Percentiles rank a stretch among this genome's conserved stretches.
phyloP scores from a whole-genome alignment of 169 alveolate genomes.

The Plasmodium gaboni region DNA sequence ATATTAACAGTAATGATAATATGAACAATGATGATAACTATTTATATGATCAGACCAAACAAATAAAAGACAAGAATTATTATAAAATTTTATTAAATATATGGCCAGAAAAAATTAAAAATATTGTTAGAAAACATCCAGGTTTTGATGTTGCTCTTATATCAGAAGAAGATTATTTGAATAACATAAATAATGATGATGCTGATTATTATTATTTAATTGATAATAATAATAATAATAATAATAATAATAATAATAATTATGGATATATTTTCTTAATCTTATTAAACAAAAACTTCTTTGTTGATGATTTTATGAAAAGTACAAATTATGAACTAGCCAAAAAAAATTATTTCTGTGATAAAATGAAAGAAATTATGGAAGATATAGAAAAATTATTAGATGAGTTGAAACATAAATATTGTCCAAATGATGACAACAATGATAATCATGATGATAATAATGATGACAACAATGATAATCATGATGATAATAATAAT shows the following conservation, averaged over 20 bases:
- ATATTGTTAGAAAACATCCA: neutral
- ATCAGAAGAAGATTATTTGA: constrained; percentile 37
- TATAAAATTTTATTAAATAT: neutral
- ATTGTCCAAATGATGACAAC: constrained; percentile 22
- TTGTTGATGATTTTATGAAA: constrained; percentile 24
- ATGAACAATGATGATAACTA: no score
- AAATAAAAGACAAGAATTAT: neutral
- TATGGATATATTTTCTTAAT: constrained; percentile 36
- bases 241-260: constrained; percentile 17
- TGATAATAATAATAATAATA: constrained; percentile 5
- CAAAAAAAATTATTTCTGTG: constrained; percentile 12
- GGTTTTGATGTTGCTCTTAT: constrained; percentile 49
- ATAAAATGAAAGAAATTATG: constrained; percentile 1
- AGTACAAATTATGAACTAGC: constrained; percentile 18
- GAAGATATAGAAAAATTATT: constrained; percentile 13
- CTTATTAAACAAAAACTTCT: constrained; percentile 31
- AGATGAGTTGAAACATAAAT: constrained; percentile 6
- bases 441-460: neutral
- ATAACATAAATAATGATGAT: constrained; percentile 13
- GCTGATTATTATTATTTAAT: constrained; percentile 28
- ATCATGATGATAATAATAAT: no score
- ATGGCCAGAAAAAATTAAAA: constrained; percentile 15
- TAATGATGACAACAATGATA: no score
- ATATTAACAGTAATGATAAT: neutral
- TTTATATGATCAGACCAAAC: neutral